Percentiles rank a stretch among this genome's conserved stretches.
Evolutionary conservation across 163 green algal genomes (phyloP).

Genomic region (Chloroidium sp.): DNA sequence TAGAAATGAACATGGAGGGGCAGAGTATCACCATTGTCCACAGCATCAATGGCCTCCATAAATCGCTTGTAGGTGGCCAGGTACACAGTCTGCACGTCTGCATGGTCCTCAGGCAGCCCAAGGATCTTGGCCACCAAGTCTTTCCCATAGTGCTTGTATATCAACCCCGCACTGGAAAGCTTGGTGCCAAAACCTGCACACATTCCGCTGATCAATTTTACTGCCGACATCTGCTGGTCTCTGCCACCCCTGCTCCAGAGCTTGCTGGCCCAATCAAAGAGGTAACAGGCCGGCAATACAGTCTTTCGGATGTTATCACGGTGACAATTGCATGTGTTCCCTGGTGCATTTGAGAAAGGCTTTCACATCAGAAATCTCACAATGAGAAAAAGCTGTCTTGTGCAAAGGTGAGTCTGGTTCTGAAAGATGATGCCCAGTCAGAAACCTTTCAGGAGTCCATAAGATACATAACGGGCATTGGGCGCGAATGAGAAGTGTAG

Average conservation of each 20-base stretch:
- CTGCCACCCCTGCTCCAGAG: not conserved
- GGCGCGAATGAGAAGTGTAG: not conserved
- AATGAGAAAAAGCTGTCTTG: no score
- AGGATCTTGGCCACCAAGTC: conserved; percentile 47
- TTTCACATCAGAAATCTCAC: not conserved
- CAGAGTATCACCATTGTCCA: conserved; percentile 75
- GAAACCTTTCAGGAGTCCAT: no score
- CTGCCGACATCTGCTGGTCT: not conserved
- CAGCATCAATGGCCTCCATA: conserved; percentile 86
- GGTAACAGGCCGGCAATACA: not conserved
- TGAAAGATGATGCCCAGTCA: no score
- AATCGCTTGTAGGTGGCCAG: conserved; percentile 91
- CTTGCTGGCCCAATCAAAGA: not conserved
- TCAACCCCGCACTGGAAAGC: conserved; percentile 63
- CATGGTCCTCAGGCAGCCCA: conserved; percentile 34
- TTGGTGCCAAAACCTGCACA: conserved; percentile 68
- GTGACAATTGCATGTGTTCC: no score
- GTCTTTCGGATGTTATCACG: not conserved
- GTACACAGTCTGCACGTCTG: conserved; percentile 73
- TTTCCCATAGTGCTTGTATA: conserved; percentile 81
- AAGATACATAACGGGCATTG: no score
- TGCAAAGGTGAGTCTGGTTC: no score
- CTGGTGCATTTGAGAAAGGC: not conserved
- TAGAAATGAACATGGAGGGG: no score
- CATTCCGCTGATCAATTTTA: not conserved